Evolutionary conservation across 768 basidiomycete species (phyloP), one percentile per base, ranked within the genome.

Genomic region (Rhodotorula sphaerocarpa): DNA sequence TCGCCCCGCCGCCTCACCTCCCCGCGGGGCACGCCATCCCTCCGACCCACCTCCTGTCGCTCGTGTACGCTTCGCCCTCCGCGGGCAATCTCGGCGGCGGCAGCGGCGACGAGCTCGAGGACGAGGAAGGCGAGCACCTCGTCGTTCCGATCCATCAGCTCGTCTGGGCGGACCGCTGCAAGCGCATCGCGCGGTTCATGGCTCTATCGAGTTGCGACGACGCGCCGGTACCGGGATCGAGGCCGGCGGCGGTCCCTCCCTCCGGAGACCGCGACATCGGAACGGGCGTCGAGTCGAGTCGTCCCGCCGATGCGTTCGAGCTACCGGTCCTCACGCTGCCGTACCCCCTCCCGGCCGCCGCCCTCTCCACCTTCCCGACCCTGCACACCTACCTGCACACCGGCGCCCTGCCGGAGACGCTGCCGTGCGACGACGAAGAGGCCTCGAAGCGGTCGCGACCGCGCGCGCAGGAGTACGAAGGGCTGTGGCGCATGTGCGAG

Each of bases 41-140:
- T 1, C 63, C 63, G 3, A 60, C 41, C 1, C 59, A 59, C 39
- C 43, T 65, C 42, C 63, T 65, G 54, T 42, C 63, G 4, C 12
- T 57, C 43, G 23, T 34, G 7, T 63, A 57, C 50, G 48, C 27
- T 5, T 27, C 57, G 3, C 5, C 34, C 14, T 16, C 28, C 56
- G 21, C 21, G 43, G 1, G 18, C 27, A 9, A 1, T 12, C 27
- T 9, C 10, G 3, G 4, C 23, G 2, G 6, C 4, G 7, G 7
- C 21, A 18, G 12, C 18, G 15, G 31, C 28, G 23, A 3, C 31
- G 25, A 20, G 27, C 5, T 18, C 33, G 11, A 3, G 23, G 15
- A 14, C 5, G 2, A n/a, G 12, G 21, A 46, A 23, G n/a, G n/a
- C n/a, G n/a, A n/a, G n/a, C 47, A 27, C 15, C 7, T 48, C 42